These are phyloP conservation scores for Saccharomycopsis sp. DNA, from an alignment of 805 yeast genomes.

Conservation along the genomic window DNA sequence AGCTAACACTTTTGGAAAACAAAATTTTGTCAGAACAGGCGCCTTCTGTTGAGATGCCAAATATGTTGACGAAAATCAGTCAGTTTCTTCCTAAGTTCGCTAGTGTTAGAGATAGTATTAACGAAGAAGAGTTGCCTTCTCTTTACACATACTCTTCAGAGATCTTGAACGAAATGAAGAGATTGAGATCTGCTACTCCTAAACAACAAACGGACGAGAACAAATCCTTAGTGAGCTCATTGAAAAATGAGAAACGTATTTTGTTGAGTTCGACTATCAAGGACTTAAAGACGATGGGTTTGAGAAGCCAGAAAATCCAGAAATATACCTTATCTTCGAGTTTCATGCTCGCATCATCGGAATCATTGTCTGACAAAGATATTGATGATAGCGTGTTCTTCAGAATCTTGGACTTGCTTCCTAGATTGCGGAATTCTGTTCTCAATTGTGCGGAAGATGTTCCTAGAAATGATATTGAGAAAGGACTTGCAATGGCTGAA, in stretches of 20 bases:
- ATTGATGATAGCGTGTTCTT: conserved; percentile 51
- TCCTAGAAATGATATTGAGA: conserved; percentile 65
- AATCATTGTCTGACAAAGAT: conserved; percentile 39
- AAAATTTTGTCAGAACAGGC: conserved; percentile 11
- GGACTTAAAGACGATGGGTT: conserved; percentile 70
- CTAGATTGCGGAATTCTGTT: conserved; percentile 65
- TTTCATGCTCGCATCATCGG: conserved; percentile 49
- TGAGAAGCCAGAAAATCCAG: conserved; percentile 58
- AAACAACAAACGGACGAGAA: conserved; percentile 58
- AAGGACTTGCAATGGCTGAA: conserved; percentile 72
- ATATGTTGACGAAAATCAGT: conserved; percentile 33
- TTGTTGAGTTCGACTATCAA: conserved; percentile 69
- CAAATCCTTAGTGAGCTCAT: conserved; percentile 60
- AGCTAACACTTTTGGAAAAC: conserved; percentile 13
- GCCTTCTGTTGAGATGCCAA: background rate
- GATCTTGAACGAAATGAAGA: conserved; percentile 49
- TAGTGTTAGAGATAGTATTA: conserved; percentile 5
- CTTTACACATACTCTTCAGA: conserved; percentile 40
- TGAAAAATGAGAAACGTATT: conserved; percentile 77
- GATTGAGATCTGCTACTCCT: conserved; percentile 75
- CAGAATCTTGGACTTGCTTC: conserved; percentile 70
- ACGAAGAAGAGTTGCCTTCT: conserved; percentile 13
- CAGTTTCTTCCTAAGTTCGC: conserved; percentile 34
- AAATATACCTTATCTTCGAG: conserved; percentile 42
- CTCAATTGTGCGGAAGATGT: conserved; percentile 61